Conservation (phyloP, 139 green algal species). For the Chlorella sp. region DNA sequence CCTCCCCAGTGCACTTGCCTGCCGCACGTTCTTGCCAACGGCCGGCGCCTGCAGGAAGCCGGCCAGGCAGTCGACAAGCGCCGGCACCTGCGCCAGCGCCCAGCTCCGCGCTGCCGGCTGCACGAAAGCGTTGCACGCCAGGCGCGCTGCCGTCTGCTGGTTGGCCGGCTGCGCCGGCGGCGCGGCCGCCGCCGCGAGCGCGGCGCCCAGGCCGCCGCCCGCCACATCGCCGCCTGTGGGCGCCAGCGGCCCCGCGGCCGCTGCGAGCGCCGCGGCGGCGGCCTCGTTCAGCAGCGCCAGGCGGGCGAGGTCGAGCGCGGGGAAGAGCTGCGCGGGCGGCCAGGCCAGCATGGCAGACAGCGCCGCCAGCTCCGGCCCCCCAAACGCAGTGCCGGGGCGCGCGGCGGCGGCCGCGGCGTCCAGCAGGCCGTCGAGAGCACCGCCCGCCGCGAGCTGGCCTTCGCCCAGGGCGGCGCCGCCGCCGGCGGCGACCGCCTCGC, state of each 20-base stretch:
- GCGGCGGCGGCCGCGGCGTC: conserved; percentile 11
- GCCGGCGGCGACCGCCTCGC: background rate
- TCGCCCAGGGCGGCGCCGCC: conserved; percentile 31
- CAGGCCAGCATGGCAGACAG: conserved; percentile 64
- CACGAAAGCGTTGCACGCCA: conserved; percentile 63
- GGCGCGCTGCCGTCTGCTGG: conserved; percentile 64
- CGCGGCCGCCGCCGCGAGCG: conserved; percentile 27
- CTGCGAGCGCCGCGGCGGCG: conserved; percentile 36
- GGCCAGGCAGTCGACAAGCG: conserved; percentile 53
- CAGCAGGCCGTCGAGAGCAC: conserved; percentile 53
- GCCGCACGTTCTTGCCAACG: conserved; percentile 66
- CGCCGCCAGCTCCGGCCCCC: conserved; percentile 29
- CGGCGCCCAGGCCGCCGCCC: conserved; percentile 41
- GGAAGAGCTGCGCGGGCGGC: conserved; percentile 71
- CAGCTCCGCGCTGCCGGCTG: conserved; percentile 38
- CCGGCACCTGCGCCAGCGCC: conserved; percentile 22
- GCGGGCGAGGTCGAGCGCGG: conserved; percentile 73
- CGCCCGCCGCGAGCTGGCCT: conserved; percentile 41
- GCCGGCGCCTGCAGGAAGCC: no score
- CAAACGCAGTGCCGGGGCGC: background rate
- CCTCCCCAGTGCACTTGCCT: no score
- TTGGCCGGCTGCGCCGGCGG: conserved; percentile 38
- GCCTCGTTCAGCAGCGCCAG: conserved; percentile 48
- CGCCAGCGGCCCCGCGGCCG: conserved; percentile 1
- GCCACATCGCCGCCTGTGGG: background rate